A percentile compares a stretch with the other conserved stretches of the same genome.
phyloP scores from a whole-genome alignment of 176 grass and related monocot genomes.

The Oryza officinalis region DNA sequence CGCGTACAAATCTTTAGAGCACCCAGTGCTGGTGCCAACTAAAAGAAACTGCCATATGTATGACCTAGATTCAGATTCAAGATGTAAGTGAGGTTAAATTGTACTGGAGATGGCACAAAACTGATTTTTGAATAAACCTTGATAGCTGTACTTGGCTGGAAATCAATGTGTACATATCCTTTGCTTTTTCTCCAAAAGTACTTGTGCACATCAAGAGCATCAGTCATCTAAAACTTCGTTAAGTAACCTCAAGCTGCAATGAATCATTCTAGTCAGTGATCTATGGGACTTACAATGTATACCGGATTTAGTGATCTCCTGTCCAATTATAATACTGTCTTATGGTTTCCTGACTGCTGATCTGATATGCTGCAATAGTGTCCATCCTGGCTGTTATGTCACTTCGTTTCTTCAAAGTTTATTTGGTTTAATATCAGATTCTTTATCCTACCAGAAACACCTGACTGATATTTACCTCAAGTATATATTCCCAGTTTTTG shows the following conservation, averaged over 20 bases:
- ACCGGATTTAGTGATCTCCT: not conserved
- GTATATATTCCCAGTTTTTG: not conserved
- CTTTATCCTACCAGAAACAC: not conserved
- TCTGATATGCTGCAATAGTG: not conserved
- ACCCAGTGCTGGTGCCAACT: not conserved
- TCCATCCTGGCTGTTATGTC: not conserved
- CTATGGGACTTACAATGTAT: not conserved
- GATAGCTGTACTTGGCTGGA: not conserved
- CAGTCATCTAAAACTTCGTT: not conserved
- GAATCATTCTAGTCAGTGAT: not conserved
- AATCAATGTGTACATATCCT: not conserved
- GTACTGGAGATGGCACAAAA: not conserved
- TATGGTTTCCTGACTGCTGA: not conserved
- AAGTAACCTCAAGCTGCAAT: not conserved
- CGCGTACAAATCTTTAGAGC: too few species aligned
- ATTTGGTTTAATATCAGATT: not conserved
- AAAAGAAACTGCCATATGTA: not conserved
- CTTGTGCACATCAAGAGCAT: constrained; percentile 1
- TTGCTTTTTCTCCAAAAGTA: not conserved
- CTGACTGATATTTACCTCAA: not conserved
- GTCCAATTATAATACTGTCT: not conserved
- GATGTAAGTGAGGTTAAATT: not conserved
- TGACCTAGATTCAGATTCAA: not conserved
- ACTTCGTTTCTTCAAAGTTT: not conserved
- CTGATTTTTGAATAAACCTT: not conserved